phyloP scores from a whole-genome alignment of 768 basidiomycete species.

The Amanita phalloides region DNA sequence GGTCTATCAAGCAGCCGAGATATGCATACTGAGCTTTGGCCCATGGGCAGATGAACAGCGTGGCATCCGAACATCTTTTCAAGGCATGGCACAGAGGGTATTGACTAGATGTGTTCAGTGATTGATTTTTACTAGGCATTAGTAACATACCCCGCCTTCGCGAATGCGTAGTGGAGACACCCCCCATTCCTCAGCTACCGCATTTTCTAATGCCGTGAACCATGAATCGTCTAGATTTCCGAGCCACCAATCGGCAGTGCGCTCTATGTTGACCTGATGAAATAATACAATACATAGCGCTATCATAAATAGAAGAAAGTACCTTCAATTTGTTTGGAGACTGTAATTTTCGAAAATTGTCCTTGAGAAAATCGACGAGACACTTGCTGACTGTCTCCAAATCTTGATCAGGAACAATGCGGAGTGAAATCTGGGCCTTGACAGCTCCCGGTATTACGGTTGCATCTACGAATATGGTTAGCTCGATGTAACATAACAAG shows the following conservation, averaged over 20 bases:
- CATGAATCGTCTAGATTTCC: conserved; percentile 77
- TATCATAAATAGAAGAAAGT: conserved; percentile 8
- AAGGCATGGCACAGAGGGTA: conserved; percentile 88
- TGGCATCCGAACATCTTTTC: conserved; percentile 87
- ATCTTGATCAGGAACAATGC: conserved; percentile 92
- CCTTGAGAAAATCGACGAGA: conserved; percentile 46
- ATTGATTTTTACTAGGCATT: not conserved
- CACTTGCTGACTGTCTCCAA: conserved; percentile 54
- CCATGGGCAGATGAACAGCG: conserved; percentile 90
- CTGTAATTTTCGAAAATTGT: conserved; percentile 44
- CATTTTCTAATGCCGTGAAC: conserved; percentile 78
- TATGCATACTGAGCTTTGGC: conserved; percentile 64
- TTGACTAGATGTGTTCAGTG: conserved; percentile 44
- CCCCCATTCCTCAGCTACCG: conserved; percentile 83
- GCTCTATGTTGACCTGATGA: conserved; percentile 61
- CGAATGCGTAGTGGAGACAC: conserved; percentile 77
- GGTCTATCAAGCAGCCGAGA: not conserved
- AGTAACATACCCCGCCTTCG: conserved; percentile 74
- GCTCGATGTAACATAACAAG: not conserved
- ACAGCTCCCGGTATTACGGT: conserved; percentile 87
- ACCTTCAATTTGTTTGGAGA: conserved; percentile 73
- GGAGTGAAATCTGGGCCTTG: conserved; percentile 77
- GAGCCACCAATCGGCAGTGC: conserved; percentile 94
- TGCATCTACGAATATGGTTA: conserved; percentile 35
- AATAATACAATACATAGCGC: not conserved